Evolutionary conservation across 352 stramenopile species (phyloP).

Genomic region (Thalassiosira mediterranea): DNA sequence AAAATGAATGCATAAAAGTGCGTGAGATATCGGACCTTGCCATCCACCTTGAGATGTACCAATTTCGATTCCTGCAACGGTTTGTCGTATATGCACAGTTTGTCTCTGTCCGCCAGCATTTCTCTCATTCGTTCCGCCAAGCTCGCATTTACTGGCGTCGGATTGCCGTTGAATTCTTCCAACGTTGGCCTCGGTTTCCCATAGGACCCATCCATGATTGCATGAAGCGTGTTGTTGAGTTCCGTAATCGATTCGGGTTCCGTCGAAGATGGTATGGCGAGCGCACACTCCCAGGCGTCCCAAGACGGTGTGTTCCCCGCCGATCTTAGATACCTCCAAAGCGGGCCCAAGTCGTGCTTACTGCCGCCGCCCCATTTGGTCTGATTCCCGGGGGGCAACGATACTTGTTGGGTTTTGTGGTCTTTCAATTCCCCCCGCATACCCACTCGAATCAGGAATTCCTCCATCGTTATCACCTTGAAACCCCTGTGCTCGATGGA

Average conservation of each 20-base stretch:
- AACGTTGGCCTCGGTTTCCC: constrained; percentile 52
- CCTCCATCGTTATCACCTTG: constrained; percentile 86
- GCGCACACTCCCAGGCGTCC: constrained; percentile 65
- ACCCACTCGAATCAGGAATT: constrained; percentile 83
- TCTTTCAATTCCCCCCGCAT: constrained; percentile 60
- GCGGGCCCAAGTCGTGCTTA: constrained; percentile 4
- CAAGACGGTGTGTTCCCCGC: constrained; percentile 49
- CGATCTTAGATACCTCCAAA: constrained; percentile 45
- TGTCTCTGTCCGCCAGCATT: constrained; percentile 48
- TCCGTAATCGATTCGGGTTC: constrained; percentile 53
- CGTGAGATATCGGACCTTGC: constrained; percentile 69
- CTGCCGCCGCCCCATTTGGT: constrained; percentile 68
- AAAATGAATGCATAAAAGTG: constrained; percentile 85
- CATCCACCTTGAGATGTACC: constrained; percentile 71
- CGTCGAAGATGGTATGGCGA: constrained; percentile 62
- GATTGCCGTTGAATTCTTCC: constrained; percentile 70
- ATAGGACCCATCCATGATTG: constrained; percentile 53
- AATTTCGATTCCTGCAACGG: constrained; percentile 60
- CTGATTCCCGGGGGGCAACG: constrained; percentile 66
- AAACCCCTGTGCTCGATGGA: constrained; percentile 75
- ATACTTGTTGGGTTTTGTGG: constrained; percentile 36
- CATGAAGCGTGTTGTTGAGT: constrained; percentile 50
- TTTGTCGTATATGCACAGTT: constrained; percentile 81
- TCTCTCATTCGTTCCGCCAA: constrained; percentile 65
- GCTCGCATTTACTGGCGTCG: constrained; percentile 64